These are phyloP conservation scores for Tubosaeta sp. DNA, from an alignment of 768 basidiomycete genomes.

Conservation along the genomic window DNA sequence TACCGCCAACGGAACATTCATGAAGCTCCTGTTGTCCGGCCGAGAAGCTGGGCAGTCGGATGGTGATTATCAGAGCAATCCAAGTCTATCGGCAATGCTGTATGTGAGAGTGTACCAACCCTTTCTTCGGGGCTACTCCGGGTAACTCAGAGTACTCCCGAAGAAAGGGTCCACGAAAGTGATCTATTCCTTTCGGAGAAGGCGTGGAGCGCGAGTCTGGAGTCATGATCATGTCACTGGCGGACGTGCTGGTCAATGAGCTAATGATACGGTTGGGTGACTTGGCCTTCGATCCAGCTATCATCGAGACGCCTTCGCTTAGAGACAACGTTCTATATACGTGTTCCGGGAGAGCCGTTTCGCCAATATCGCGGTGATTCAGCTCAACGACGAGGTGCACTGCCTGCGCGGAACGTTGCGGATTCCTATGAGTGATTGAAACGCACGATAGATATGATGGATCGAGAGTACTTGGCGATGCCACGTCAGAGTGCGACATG, in stretches of 20 bases:
- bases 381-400: neutral
- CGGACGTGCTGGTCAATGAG: too few species aligned
- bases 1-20: neutral
- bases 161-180: neutral
- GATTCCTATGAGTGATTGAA: slow-evolving; percentile 4
- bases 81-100: neutral
- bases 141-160: neutral
- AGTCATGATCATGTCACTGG: too few species aligned
- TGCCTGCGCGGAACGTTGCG: neutral
- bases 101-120: neutral
- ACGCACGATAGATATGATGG: neutral
- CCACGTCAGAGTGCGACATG: slow-evolving; percentile 7
- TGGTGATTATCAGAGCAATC: too few species aligned
- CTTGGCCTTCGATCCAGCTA: too few species aligned
- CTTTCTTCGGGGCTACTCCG: too few species aligned
- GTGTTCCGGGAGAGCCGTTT: neutral
- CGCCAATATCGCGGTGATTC: neutral
- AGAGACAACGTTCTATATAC: neutral
- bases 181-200: too few species aligned
- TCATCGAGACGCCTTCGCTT: too few species aligned
- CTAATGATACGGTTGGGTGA: too few species aligned
- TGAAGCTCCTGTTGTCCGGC: too few species aligned
- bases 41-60: neutral
- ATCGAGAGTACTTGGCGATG: neutral
- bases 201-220: too few species aligned